Base-by-base conservation (phyloP, 768 basidiomycete genomes). In the Lyophyllum atratum region DNA sequence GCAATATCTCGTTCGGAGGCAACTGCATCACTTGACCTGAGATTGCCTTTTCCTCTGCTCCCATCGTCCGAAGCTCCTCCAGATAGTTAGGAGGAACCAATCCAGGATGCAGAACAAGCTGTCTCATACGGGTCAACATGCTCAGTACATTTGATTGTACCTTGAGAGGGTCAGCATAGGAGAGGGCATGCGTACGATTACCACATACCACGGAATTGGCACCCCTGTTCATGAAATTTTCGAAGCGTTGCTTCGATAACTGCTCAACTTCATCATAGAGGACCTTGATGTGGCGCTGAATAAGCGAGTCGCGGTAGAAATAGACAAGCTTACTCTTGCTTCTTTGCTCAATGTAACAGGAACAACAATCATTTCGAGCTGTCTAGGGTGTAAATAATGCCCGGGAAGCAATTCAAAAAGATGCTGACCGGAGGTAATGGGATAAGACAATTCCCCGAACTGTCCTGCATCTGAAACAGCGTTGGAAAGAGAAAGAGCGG, bases 121-220 rank as follows among this genome's bases (percentile, higher is more conserved):
- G 93, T 28, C 93, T 84, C 69, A 95, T 76, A 17, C 93, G 88
- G 8, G 92, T 93, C n/a, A 94, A 80, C 80, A 94, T 85, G 59
- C 88, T 87, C 34, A 93, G 70, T 14, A 92, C 84, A 63, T 88
- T 87, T 1, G 84, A 83, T 55, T 86, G 83, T 0, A 84, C 78
- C 89, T 91, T 59, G 25, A 24, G 50, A 43, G 5, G 12, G 26
- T 56, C 5, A 49, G 28, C 15, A 49, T 33, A 47, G 17, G 10
- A 54, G 37, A 52, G 8, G 11, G 19, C 39, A 25, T 28, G n/a
- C 21, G 15, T 40, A 37, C 1, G 11, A 37, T 50, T 46, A 7
- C n/a, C 40, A 68, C 70, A 45, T 59, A 84, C 84, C 49, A 81
- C 65, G n/a, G 78, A 62, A 45, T 72, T 72, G 54, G 76, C 64